Percentiles rank a stretch among this genome's conserved stretches.
These are phyloP conservation scores for Tolypocladium guangdongense DNA, from an alignment of 2,329 filamentous ascomycete genomes.

Conservation along the genomic window DNA sequence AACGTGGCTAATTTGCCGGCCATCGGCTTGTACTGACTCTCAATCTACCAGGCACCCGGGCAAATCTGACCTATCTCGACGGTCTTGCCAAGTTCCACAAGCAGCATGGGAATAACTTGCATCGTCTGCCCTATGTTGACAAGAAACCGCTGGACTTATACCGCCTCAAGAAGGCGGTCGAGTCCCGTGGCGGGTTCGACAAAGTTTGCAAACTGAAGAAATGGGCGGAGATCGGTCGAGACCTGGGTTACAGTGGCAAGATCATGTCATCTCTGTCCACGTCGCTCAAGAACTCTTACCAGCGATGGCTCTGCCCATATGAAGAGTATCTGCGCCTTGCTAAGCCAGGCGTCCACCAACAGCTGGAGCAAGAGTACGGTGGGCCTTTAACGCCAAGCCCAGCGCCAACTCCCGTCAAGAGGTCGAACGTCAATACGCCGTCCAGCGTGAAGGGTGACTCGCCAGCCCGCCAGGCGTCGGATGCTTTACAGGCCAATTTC, in stretches of 20 bases:
- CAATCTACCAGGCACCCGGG: constrained; percentile 60
- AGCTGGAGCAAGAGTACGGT: constrained; percentile 85
- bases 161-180: constrained; percentile 92
- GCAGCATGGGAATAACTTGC: constrained; percentile 87
- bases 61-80: constrained; percentile 92
- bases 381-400: constrained; percentile 76
- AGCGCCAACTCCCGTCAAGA: constrained; percentile 59
- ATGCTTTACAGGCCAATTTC: constrained; percentile 39
- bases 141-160: constrained; percentile 95
- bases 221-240: constrained; percentile 96
- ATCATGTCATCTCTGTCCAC: constrained; percentile 99
- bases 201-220: constrained; percentile 96
- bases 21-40: background rate
- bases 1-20: background rate
- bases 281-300: constrained; percentile 95
- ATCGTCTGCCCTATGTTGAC: constrained; percentile 90
- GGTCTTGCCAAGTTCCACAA: constrained; percentile 94
- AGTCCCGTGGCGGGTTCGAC: constrained; percentile 88
- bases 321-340: constrained; percentile 86
- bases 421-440: constrained; percentile 48
- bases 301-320: constrained; percentile 93
- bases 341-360: constrained; percentile 93
- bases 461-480: constrained; percentile 48
- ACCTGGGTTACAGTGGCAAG: constrained; percentile 95
- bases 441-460: constrained; percentile 52